These are phyloP conservation scores for Tricholoma saponaceum DNA, from an alignment of 768 basidiomycete genomes.

Conservation along the genomic window DNA sequence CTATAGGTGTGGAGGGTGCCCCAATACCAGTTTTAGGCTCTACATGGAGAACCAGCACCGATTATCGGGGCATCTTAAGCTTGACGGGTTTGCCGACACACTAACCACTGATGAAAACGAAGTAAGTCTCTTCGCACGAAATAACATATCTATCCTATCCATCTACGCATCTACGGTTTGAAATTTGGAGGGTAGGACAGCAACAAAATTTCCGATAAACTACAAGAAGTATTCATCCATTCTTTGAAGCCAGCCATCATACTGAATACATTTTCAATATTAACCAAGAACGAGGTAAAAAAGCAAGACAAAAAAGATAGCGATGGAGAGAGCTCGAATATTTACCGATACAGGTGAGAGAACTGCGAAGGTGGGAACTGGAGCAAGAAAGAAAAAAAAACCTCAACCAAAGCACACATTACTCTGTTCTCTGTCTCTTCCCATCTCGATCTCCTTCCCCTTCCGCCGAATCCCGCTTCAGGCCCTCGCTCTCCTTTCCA, in stretches of 20 bases:
- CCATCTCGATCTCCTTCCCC: constrained; percentile 13
- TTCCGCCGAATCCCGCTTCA: constrained; percentile 14
- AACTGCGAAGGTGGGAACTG: background rate
- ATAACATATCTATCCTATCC: too few species aligned
- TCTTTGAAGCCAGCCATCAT: background rate
- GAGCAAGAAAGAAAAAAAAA: background rate
- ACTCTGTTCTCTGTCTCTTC: constrained; percentile 41
- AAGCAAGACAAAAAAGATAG: background rate
- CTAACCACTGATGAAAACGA: too few species aligned
- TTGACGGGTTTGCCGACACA: too few species aligned
- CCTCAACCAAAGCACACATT: constrained; percentile 4
- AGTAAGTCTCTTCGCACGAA: too few species aligned
- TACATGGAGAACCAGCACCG: too few species aligned
- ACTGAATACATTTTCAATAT: background rate
- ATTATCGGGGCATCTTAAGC: too few species aligned
- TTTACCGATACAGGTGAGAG: background rate
- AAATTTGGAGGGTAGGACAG: too few species aligned
- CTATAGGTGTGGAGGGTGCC: too few species aligned
- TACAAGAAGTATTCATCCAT: background rate
- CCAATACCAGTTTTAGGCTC: too few species aligned
- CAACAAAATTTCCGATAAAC: background rate
- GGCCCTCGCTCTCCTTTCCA: constrained; percentile 6
- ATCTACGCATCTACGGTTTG: too few species aligned
- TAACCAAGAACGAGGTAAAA: background rate
- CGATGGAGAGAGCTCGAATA: background rate